These are phyloP conservation scores for Malus hybrid DNA, from an alignment of 331 rosid species.

Conservation along the genomic window DNA sequence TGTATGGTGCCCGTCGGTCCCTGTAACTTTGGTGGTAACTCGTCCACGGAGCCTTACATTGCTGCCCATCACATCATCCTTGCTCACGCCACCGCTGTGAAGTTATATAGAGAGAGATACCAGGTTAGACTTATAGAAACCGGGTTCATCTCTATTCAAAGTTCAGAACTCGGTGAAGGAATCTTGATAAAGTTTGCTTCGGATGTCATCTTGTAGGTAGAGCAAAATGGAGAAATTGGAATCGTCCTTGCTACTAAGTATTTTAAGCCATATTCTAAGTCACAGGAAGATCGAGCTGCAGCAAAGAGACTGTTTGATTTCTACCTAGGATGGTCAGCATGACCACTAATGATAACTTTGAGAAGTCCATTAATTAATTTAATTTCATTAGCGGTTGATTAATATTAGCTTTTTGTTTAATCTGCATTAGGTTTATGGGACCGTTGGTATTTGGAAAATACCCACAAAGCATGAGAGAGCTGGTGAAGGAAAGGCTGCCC, in stretches of 20 bases:
- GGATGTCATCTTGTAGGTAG: background rate
- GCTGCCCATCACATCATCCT: slow-evolving; percentile 12
- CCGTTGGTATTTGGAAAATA: no score
- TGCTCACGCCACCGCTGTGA: slow-evolving; percentile 13
- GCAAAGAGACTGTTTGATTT: slow-evolving; percentile 19
- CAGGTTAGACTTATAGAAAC: background rate
- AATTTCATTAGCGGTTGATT: no score
- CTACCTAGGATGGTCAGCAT: slow-evolving; percentile 18
- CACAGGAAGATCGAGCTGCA: slow-evolving; percentile 20
- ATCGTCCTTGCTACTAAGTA: slow-evolving; percentile 4
- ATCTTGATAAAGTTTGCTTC: background rate
- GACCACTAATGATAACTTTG: background rate
- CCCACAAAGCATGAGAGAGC: no score
- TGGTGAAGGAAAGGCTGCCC: no score
- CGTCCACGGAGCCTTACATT: slow-evolving; percentile 25
- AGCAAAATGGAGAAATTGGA: slow-evolving; percentile 20
- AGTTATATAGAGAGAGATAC: slow-evolving; percentile 10
- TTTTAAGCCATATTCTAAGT: slow-evolving; percentile 15
- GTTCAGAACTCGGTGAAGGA: background rate
- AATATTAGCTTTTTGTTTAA: no score
- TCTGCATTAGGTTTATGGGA: no score
- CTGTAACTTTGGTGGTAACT: background rate
- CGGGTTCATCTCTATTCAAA: background rate
- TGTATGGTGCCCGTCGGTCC: background rate
- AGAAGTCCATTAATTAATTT: no score